A percentile compares a stretch with the other conserved stretches of the same genome.
phyloP scores from a whole-genome alignment of 441 rosid species.

The Kokia cookei region DNA sequence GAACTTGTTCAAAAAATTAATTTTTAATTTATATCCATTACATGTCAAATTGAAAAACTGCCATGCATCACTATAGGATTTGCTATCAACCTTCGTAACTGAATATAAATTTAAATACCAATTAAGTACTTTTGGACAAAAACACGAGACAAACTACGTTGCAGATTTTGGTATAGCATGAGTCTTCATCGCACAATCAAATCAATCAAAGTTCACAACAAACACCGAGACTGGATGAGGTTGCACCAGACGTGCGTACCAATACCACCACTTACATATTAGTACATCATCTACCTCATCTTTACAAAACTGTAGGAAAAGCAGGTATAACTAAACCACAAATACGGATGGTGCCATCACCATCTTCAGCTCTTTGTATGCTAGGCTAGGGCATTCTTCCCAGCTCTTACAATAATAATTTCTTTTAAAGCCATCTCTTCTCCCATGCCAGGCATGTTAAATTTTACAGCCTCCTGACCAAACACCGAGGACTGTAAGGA shows the following conservation, averaged over 20 bases:
- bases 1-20: no score
- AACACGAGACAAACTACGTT: no score
- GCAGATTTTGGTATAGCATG: no score
- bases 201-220: constrained; percentile 1
- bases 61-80: no score
- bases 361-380: neutral
- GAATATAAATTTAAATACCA: no score
- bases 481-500: constrained; percentile 12
- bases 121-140: no score
- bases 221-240: constrained; percentile 21
- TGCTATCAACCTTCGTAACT: no score
- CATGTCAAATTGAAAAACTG: no score
- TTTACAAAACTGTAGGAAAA: constrained; percentile 24
- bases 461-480: constrained; percentile 2
- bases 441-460: neutral
- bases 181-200: neutral
- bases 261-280: constrained; percentile 17
- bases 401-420: neutral
- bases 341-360: neutral
- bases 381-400: neutral
- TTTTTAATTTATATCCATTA: no score
- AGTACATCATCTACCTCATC: constrained; percentile 22
- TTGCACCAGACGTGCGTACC: constrained; percentile 21
- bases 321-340: neutral
- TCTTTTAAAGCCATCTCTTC: constrained; percentile 4